Percentiles rank a stretch among this genome's conserved stretches.
These are phyloP conservation scores for Cyclostephanos invisitatus DNA, from an alignment of 108 stramenopile genomes.

Conservation along the genomic window DNA sequence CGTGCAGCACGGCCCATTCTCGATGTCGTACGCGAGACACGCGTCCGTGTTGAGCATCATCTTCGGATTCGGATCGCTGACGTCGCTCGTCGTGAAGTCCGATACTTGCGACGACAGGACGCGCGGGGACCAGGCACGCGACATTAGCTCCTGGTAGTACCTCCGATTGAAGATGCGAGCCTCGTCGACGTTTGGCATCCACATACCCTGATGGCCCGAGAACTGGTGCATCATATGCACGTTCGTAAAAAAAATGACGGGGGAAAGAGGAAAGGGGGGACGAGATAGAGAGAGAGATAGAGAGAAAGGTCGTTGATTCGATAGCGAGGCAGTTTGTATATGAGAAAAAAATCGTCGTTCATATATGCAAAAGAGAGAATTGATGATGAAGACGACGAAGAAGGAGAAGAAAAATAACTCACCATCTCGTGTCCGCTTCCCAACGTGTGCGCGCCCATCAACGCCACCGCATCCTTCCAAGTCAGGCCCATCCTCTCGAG, in stretches of 20 bases:
- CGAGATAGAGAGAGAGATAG: not conserved
- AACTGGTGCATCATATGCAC: constrained; percentile 32
- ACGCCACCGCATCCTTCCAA: constrained; percentile 49
- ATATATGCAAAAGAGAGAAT: not conserved
- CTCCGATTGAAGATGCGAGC: constrained; percentile 42
- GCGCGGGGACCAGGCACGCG: constrained; percentile 40
- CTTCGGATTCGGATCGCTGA: constrained; percentile 23
- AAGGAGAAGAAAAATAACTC: constrained; percentile 6
- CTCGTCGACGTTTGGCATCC: constrained; percentile 44
- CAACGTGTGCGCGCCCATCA: constrained; percentile 50
- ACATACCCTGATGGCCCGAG: constrained; percentile 51
- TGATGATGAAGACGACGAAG: too few relatives aligned
- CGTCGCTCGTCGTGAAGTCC: constrained; percentile 29
- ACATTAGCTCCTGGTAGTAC: constrained; percentile 41
- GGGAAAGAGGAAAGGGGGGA: not conserved
- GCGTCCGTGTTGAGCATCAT: constrained; percentile 58
- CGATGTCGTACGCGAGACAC: constrained; percentile 50
- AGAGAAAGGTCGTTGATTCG: not conserved
- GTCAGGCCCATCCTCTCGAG: constrained; percentile 49
- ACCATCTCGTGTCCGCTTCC: constrained; percentile 39
- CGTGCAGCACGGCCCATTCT: constrained; percentile 38
- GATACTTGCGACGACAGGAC: constrained; percentile 7
- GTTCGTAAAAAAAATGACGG: not conserved
- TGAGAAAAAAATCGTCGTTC: too few relatives aligned
- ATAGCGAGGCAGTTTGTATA: not conserved